Percentiles rank a stretch among this genome's conserved stretches.
Evolutionary conservation across 805 yeast genomes (phyloP).

Genomic region (Starmerella ratchasimensis): DNA sequence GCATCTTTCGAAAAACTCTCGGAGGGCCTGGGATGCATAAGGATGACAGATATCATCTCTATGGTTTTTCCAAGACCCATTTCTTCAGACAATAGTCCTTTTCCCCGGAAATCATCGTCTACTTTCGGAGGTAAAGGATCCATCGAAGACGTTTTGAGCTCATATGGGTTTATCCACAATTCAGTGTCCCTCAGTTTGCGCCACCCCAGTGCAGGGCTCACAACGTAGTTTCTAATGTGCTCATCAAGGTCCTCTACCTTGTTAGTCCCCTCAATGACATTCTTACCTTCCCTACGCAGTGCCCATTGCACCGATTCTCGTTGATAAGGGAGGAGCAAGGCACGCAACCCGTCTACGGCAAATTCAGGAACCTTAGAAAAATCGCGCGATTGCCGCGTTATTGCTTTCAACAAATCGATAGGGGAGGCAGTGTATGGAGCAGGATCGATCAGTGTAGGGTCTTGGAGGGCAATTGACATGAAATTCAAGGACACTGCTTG

Average conservation of each 20-base stretch:
- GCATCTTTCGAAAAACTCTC: neutral
- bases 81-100: conserved; percentile 77
- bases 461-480: conserved; percentile 12
- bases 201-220: conserved; percentile 23
- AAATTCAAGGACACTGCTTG: conserved; percentile 5
- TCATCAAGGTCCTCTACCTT: conserved; percentile 18
- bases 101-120: conserved; percentile 27
- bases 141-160: conserved; percentile 4
- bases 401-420: conserved; percentile 8
- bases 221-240: conserved; percentile 12
- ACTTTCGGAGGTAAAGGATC: conserved; percentile 5
- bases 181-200: conserved; percentile 11
- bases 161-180: conserved; percentile 23
- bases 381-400: conserved; percentile 3
- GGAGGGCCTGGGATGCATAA: conserved; percentile 41
- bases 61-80: conserved; percentile 97
- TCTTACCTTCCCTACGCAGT: conserved; percentile 27
- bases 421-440: conserved; percentile 8
- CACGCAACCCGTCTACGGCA: conserved; percentile 7
- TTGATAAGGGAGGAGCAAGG: conserved; percentile 25
- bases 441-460: conserved; percentile 10
- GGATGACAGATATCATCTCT: conserved; percentile 56
- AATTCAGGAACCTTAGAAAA: conserved; percentile 8
- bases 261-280: conserved; percentile 7
- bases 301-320: conserved; percentile 28